Base-by-base conservation (phyloP, 1,284 basidiomycete species). In the Trametes hirsuta region DNA sequence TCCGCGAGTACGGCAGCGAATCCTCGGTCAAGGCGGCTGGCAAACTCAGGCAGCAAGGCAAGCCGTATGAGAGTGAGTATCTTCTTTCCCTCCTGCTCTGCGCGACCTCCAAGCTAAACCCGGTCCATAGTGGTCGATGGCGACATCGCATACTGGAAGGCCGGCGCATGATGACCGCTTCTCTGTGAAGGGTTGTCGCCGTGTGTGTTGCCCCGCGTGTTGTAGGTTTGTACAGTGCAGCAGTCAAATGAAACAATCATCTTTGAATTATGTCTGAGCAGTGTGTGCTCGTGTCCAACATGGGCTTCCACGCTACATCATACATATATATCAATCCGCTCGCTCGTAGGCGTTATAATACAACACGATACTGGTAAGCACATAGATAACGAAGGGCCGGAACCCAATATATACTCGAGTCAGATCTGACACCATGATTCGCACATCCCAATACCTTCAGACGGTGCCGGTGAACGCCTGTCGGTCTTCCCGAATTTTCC, bases 41-140 rank as follows among this genome's bases (percentile, higher is more conserved):
- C 45, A 98, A 97, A 78, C 84, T 97, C 61, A 84, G 93, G 73
- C 97, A 99, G 74, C 95, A 98, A 75, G 97, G 97, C 63, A 97
- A 98, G 77, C 93, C 95, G 1, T 99, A 97, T 74, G 93, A 96
- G 76, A 93, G 90, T 92, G 65, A 69, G 88, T 81, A 3, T 45
- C 14, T 58, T 24, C 9, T 41, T 1, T 3, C 8, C 25, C 6
- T 15, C 35, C n/a, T 12, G 15, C 21, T 1, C 24, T 14, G 4
- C 0, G 34, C 8, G 30, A 30, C 30, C 30, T 10, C 18, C 39
- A 22, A 49, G 46, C 42, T 61, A 21, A 22, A 36, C 30, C 11
- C 6, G 1, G 6, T 18, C 22, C 14, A 30, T 58, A 92, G 90
- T 93, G 91, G 69, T 87, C 18, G 91, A 93, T 67, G 91, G 91